phyloP scores from a whole-genome alignment of 148 eudicot species.

The Vaccinium darrowii region DNA sequence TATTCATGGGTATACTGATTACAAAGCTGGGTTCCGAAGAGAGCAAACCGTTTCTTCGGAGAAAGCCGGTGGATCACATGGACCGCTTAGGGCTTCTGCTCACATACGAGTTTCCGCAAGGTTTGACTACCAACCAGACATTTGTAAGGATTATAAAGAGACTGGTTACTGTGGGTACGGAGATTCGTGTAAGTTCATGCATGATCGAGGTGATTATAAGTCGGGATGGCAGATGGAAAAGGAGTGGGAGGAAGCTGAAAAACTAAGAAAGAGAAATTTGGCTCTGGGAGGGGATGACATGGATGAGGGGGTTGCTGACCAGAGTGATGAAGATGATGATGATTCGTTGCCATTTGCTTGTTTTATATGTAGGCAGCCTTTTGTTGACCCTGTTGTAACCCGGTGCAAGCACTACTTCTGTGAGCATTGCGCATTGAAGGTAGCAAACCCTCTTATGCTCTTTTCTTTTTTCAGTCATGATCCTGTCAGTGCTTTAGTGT shows the following conservation, averaged over 20 bases:
- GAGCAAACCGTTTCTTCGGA: constrained; percentile 84
- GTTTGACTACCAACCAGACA: constrained; percentile 95
- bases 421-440: constrained; percentile 90
- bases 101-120: constrained; percentile 89
- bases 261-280: constrained; percentile 66
- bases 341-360: constrained; percentile 81
- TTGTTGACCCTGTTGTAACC: constrained; percentile 87
- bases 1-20: constrained; percentile 76
- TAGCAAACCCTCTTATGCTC: constrained; percentile 11
- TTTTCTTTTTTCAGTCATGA: background rate
- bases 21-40: constrained; percentile 91
- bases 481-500: background rate
- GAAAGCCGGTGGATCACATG: constrained; percentile 94
- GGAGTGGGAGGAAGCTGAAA: constrained; percentile 94
- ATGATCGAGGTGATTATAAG: constrained; percentile 94
- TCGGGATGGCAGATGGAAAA: constrained; percentile 93
- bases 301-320: constrained; percentile 37
- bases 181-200: constrained; percentile 96
- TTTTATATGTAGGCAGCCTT: constrained; percentile 76
- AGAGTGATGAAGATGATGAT: constrained; percentile 64
- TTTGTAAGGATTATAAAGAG: constrained; percentile 92
- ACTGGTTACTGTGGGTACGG: constrained; percentile 99
- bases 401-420: constrained; percentile 93
- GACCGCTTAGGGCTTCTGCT: constrained; percentile 94
- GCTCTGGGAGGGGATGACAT: constrained; percentile 61